phyloP scores from a whole-genome alignment of 331 rosid species.

The Rhamnella rubrinervis region DNA sequence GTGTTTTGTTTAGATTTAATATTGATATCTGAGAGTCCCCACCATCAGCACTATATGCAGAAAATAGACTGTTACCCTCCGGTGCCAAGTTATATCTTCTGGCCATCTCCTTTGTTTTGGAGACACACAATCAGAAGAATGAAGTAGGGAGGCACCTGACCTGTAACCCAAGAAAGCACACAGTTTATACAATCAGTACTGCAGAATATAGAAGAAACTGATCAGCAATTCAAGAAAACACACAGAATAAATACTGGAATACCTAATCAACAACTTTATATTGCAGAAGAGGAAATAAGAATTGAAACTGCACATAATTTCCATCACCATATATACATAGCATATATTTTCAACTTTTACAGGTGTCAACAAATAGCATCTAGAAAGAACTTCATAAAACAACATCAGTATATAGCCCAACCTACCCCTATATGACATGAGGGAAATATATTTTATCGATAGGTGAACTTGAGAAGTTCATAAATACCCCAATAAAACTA shows the following conservation, averaged over 20 bases:
- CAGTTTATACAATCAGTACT: neutral
- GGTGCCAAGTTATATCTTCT: constrained; percentile 95
- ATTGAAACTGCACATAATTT: constrained; percentile 9
- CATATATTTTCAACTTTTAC: neutral
- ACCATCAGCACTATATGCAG: constrained; percentile 82
- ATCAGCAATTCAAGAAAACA: constrained; percentile 24
- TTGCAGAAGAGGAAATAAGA: constrained; percentile 14
- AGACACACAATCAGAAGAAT: constrained; percentile 63
- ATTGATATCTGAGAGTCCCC: constrained; percentile 89
- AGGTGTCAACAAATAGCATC: neutral
- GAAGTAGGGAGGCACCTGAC: constrained; percentile 75
- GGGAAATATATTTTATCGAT: neutral
- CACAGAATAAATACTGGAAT: constrained; percentile 7
- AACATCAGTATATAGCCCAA: neutral
- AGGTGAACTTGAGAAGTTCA: no score
- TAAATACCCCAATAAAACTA: neutral
- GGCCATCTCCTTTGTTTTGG: constrained; percentile 90
- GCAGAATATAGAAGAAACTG: constrained; percentile 1
- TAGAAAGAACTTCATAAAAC: neutral
- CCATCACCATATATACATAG: neutral
- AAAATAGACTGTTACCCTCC: constrained; percentile 64
- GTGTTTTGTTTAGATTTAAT: constrained; percentile 55
- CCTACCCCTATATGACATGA: neutral
- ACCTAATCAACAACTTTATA: constrained; percentile 4
- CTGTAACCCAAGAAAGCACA: constrained; percentile 33